These are phyloP conservation scores for Olyra latifolia DNA, from an alignment of 176 grass and related monocot species.

Conservation along the genomic window DNA sequence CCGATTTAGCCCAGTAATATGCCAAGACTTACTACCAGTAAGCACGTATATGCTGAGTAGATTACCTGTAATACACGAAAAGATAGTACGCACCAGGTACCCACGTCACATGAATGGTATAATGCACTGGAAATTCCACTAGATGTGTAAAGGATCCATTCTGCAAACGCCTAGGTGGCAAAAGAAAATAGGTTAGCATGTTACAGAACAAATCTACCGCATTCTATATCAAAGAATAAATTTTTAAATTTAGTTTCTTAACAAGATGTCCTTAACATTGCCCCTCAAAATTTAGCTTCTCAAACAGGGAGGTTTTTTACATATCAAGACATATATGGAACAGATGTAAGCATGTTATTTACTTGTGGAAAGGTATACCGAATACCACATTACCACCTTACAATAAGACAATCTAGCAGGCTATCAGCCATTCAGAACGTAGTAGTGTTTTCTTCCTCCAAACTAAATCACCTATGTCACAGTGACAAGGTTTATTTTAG, in stretches of 20 bases:
- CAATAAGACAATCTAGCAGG: slow-evolving; percentile 2
- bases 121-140: slow-evolving; percentile 92
- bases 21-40: slow-evolving; percentile 19
- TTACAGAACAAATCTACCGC: neutral
- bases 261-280: neutral
- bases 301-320: slow-evolving; percentile 3
- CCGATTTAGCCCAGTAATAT: neutral
- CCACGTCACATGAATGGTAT: slow-evolving; percentile 96
- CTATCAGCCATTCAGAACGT: neutral
- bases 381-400: neutral
- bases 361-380: neutral
- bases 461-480: neutral
- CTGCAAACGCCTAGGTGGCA: slow-evolving; percentile 74
- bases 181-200: slow-evolving; percentile 27
- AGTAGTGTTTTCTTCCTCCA: slow-evolving; percentile 17
- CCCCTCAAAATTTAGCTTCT: slow-evolving; percentile 1
- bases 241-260: slow-evolving; percentile 15
- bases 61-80: slow-evolving; percentile 90
- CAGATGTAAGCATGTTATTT: neutral
- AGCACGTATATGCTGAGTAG: neutral
- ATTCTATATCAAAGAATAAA: slow-evolving; percentile 16
- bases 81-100: slow-evolving; percentile 89
- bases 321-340: slow-evolving; percentile 18
- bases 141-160: slow-evolving; percentile 94
- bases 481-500: slow-evolving; percentile 1